Evolutionary conservation across 352 stramenopile species (phyloP), one percentile per base, ranked within the genome.

Genomic region (Phytophthora fragariae): DNA sequence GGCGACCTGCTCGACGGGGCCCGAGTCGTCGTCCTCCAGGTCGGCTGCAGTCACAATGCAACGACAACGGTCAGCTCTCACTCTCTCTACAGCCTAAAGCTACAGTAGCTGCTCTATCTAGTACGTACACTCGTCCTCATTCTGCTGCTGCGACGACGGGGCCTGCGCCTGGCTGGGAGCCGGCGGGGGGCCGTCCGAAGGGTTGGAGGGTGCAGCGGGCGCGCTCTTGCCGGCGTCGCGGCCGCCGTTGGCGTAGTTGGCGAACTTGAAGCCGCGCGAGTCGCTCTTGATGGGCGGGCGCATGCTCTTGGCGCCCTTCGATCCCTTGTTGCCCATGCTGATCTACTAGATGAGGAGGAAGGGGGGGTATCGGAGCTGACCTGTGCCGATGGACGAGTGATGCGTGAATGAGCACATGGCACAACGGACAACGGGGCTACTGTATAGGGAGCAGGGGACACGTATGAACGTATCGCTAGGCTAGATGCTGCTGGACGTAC

Each of bases 231-330:
- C 86, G 49, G 86, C 86, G 65, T 93, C 85, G 37, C 88, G 88
- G 29, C 77, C 77, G 46, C 75, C 68, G 67, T 78, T 82, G 60
- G 76, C 70, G 56, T 73, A 60, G 63, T 84, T 87, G 57, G 77
- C 68, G 68, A 91, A 93, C 80, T 93, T 93, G 74, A 93, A 92
- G 71, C 83, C 83, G 72, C 88, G 85, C 75, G 84, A 90, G 77
- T 93, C 88, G 83, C 88, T 95, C 85, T 95, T 93, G 64, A 93
- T 89, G 19, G 86, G 88, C 65, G 87, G 86, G 15, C 87, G 86
- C 50, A 88, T 72, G 63, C 80, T 85, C 64, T 82, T 84, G 68
- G 81, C 73, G 61, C 88, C 86, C 70, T 95, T 95, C 66, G 88
- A 95, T 76, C 83, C 85, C 69, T 93, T 95, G 84, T 95, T 95